Percentiles rank a stretch among this genome's conserved stretches.
Evolutionary conservation across 805 yeast species (phyloP).

Genomic region (Candida chauliodis): DNA sequence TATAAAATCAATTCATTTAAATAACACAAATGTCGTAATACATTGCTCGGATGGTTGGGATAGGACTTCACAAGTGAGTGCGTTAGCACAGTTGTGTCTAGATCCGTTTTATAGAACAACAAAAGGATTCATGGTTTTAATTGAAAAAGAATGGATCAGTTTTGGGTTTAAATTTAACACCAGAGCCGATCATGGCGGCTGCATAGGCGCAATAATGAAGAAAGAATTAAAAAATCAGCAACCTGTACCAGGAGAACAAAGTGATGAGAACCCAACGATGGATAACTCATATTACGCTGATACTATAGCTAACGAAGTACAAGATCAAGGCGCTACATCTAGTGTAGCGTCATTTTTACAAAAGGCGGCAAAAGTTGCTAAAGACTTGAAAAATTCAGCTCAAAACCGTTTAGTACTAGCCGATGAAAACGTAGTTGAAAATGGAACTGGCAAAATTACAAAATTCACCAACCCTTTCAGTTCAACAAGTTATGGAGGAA

Average conservation of each 20-base stretch:
- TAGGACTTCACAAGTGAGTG: constrained; percentile 84
- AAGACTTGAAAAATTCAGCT: constrained; percentile 38
- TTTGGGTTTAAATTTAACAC: constrained; percentile 91
- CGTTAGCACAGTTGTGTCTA: constrained; percentile 78
- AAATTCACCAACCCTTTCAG: constrained; percentile 16
- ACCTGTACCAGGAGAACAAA: constrained; percentile 1
- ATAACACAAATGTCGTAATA: constrained; percentile 75
- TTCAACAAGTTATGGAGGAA: constrained; percentile 33
- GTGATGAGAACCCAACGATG: constrained; percentile 6
- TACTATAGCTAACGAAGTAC: constrained; percentile 4
- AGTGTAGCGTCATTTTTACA: constrained; percentile 36
- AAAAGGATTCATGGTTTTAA: constrained; percentile 78
- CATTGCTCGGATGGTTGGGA: constrained; percentile 99
- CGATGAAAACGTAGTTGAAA: constrained; percentile 17
- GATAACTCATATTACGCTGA: constrained; percentile 7
- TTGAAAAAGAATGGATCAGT: constrained; percentile 94
- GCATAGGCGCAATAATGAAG: constrained; percentile 36
- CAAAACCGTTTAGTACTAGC: constrained; percentile 15
- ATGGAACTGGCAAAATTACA: constrained; percentile 10
- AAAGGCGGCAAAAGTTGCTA: constrained; percentile 42
- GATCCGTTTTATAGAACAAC: constrained; percentile 89
- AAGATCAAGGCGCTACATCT: constrained; percentile 17
- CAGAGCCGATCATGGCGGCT: constrained; percentile 71
- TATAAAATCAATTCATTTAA: constrained; percentile 76
- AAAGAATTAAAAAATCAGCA: constrained; percentile 12